Evolutionary conservation across 257 asterid species (phyloP).

Genomic region (Galeopsis tetrahit): DNA sequence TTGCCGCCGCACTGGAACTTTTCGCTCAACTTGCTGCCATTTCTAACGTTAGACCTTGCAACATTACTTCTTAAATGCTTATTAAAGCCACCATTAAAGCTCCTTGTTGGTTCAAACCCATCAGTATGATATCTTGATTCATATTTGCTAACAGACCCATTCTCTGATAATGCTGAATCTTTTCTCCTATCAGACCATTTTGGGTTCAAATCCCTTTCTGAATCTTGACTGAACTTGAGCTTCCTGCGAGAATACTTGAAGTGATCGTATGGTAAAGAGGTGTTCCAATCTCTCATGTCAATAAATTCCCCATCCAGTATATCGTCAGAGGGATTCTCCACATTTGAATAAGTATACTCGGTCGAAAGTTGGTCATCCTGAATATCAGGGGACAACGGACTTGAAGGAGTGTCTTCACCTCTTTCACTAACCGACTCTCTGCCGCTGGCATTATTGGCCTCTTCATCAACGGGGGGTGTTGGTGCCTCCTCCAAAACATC

Average conservation of each 20-base stretch:
- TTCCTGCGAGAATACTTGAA: conserved; percentile 65
- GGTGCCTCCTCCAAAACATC: conserved; percentile 52
- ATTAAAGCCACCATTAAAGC: conserved; percentile 49
- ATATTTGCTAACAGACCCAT: conserved; percentile 51
- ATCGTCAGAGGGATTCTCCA: conserved; percentile 56
- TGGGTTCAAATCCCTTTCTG: conserved; percentile 51
- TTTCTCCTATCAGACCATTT: conserved; percentile 69
- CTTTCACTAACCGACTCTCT: conserved; percentile 55
- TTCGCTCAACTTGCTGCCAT: conserved; percentile 59
- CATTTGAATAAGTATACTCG: conserved; percentile 49
- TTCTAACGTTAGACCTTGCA: conserved; percentile 62
- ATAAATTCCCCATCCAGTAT: conserved; percentile 51
- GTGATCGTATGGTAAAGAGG: conserved; percentile 48
- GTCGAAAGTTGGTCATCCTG: conserved; percentile 56
- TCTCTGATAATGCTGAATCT: conserved; percentile 49
- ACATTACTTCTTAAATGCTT: conserved; percentile 55
- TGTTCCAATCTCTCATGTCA: conserved; percentile 50
- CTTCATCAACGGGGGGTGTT: conserved; percentile 49
- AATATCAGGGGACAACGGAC: conserved; percentile 58
- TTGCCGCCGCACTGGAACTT: conserved; percentile 57
- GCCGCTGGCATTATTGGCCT: conserved; percentile 41
- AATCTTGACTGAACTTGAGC: conserved; percentile 64
- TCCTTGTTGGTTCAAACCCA: conserved; percentile 58
- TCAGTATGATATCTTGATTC: conserved; percentile 66
- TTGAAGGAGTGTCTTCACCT: conserved; percentile 57